Evolutionary conservation across 129 eudicot genomes (phyloP).

Genomic region (Daucus carota): DNA sequence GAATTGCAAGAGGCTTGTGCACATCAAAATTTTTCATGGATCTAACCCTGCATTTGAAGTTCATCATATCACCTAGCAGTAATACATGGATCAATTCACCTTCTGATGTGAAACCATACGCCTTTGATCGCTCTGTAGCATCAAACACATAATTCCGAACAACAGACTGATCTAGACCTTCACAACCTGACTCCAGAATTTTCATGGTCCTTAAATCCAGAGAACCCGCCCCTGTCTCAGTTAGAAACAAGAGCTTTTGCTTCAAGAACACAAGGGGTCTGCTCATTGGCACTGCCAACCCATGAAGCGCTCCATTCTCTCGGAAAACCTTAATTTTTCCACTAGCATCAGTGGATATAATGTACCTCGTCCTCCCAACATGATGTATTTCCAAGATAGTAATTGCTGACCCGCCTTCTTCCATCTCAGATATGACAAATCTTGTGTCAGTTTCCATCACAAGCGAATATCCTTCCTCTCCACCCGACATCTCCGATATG

Average conservation of each 20-base stretch:
- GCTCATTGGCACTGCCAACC: conserved; percentile 47
- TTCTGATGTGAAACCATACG: conserved; percentile 78
- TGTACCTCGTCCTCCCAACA: conserved; percentile 75
- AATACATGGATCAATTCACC: conserved; percentile 74
- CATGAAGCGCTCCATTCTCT: conserved; percentile 70
- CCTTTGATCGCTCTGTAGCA: conserved; percentile 76
- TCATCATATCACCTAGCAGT: conserved; percentile 74
- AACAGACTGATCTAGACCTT: conserved; percentile 64
- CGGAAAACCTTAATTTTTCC: conserved; percentile 70
- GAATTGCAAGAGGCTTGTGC: conserved; percentile 63
- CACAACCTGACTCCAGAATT: conserved; percentile 71
- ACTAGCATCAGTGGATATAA: conserved; percentile 45
- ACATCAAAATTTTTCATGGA: conserved; percentile 78
- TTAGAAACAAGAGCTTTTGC: conserved; percentile 75
- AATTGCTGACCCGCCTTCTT: conserved; percentile 29
- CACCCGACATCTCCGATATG: conserved; percentile 54
- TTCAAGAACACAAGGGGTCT: conserved; percentile 79
- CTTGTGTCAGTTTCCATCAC: conserved; percentile 35
- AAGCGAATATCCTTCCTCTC: conserved; percentile 51
- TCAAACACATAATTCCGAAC: conserved; percentile 76
- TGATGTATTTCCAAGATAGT: conserved; percentile 69
- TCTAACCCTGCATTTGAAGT: conserved; percentile 88
- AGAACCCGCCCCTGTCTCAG: conserved; percentile 90
- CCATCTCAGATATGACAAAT: conserved; percentile 27
- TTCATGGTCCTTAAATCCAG: conserved; percentile 93